A percentile compares a stretch with the other conserved stretches of the same genome.
phyloP scores from a whole-genome alignment of 1,139 yeast species.

The Blastobotrys illinoisensis region DNA sequence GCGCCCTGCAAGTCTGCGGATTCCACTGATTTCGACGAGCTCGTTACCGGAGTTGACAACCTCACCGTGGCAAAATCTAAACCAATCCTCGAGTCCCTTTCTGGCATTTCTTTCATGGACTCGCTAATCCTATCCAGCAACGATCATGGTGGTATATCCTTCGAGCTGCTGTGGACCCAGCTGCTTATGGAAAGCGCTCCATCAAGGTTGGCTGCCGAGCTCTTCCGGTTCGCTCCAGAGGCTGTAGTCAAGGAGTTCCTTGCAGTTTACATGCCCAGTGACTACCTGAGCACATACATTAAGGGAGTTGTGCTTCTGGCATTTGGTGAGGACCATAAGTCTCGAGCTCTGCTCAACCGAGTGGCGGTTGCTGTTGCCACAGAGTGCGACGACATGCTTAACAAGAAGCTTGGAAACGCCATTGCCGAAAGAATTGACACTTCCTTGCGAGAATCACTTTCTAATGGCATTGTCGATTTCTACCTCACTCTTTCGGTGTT shows the following conservation, averaged over 20 bases:
- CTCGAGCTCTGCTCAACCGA: constrained; percentile 5
- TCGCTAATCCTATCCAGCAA: constrained; percentile 1
- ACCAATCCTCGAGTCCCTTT: not conserved
- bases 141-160: not conserved
- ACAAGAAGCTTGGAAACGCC: not conserved
- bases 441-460: not conserved
- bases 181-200: constrained; percentile 7
- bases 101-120: constrained; percentile 8
- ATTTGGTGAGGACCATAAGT: constrained; percentile 3
- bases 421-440: not conserved
- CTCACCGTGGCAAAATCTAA: not conserved
- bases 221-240: constrained; percentile 3
- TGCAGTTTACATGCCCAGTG: constrained; percentile 18
- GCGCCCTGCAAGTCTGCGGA: not conserved
- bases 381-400: not conserved
- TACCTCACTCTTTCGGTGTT: not conserved
- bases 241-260: constrained; percentile 7
- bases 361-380: constrained; percentile 6
- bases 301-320: constrained; percentile 18
- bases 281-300: constrained; percentile 21
- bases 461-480: not conserved
- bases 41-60: constrained; percentile 2
- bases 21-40: not conserved
- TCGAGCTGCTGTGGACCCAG: constrained; percentile 10
- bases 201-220: constrained; percentile 12